Evolutionary conservation across 768 basidiomycete genomes (phyloP), one percentile per base, ranked within the genome.

Genomic region (Collybia sordida): DNA sequence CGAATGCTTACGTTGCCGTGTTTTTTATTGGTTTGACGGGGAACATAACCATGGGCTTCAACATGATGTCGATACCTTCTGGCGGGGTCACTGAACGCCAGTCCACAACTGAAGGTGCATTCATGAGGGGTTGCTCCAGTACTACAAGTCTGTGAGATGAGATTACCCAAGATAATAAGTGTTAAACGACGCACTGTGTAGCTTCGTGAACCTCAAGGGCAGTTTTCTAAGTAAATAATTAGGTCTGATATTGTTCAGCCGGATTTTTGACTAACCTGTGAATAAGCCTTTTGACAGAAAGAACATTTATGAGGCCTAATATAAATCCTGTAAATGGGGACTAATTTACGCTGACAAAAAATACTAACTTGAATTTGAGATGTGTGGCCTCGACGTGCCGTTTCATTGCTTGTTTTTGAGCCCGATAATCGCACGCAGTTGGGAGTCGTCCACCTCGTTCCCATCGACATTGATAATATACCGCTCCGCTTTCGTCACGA

Each of bases 351-450:
- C 27, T 35, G 24, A 18, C 12, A 34, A 17, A 36, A 1, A 21
- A 37, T 22, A 42, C 52, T 40, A 7, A 57, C 60, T 49, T 59
- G 35, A 57, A 56, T 31, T 46, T 45, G 51, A 62, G 51, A 36
- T 62, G 60, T 27, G 52, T 58, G n/a, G 56, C 54, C 51, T 62
- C 58, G n/a, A 62, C 37, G 35, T 62, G 60, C 22, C 60, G 55
- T 31, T 59, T 62, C 52, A 59, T 57, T 2, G 60, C 58, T 28
- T 62, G 60, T 36, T 62, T 62, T 41, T 55, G 51, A 4, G 60
- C 55, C 27, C 43, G 35, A 39, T 62, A 62, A 25, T 24, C 21
- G 36, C 60, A 62, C 24, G 14, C 9, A 3, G 18, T 6, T 5
- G 39, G 18, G 6, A 23, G 28, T 3, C 36, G 22, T 9, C 23